Conservation (phyloP, 345 rosid genomes). For the Aquilaria malaccensis region DNA sequence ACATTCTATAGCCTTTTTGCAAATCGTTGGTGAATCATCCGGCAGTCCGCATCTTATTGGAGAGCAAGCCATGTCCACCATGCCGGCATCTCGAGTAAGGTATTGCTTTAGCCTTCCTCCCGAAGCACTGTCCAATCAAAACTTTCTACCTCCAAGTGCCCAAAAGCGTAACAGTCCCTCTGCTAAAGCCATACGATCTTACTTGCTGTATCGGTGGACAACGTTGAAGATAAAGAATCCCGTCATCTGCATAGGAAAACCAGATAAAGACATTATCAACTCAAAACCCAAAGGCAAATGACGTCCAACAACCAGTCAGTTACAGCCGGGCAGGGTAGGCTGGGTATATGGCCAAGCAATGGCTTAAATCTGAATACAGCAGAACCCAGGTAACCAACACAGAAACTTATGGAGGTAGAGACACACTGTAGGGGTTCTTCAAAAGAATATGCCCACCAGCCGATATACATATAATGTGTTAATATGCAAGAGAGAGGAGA, state of each 20-base stretch:
- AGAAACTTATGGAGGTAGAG: background rate
- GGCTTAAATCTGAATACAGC: background rate
- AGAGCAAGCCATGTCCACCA: too few relatives aligned
- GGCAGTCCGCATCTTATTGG: too few relatives aligned
- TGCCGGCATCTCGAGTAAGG: too few relatives aligned
- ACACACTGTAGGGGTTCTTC: too few relatives aligned
- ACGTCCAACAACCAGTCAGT: background rate
- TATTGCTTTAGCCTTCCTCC: too few relatives aligned
- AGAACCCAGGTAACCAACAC: background rate
- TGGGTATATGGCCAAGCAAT: too few relatives aligned
- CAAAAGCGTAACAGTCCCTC: background rate
- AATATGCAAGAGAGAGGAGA: background rate
- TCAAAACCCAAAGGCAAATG: conserved; percentile 6
- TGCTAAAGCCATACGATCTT: background rate
- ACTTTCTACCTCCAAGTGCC: conserved; percentile 2
- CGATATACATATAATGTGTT: background rate
- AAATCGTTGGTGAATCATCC: too few relatives aligned
- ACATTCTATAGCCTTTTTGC: too few relatives aligned
- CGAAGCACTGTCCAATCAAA: background rate
- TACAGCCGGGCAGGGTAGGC: too few relatives aligned
- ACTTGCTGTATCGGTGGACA: conserved; percentile 59
- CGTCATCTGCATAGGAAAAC: conserved; percentile 48
- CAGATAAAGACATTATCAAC: background rate
- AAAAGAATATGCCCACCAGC: background rate
- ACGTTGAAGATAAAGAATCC: conserved; percentile 71